Percentiles rank a stretch among this genome's conserved stretches.
These are phyloP conservation scores for Aspergillus piperis DNA, from an alignment of 2,329 filamentous ascomycete genomes.

Conservation along the genomic window DNA sequence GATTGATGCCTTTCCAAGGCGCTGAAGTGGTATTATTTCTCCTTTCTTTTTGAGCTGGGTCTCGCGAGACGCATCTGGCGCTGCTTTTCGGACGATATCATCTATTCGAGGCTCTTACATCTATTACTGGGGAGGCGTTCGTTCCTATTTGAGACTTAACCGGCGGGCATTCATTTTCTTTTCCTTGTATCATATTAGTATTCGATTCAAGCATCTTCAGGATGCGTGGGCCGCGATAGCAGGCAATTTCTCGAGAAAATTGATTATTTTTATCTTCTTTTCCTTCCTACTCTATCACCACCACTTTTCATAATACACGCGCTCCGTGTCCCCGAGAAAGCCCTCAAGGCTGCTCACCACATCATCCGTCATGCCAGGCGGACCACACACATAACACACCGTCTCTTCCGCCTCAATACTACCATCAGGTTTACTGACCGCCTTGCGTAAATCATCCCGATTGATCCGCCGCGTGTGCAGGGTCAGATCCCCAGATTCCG, in stretches of 20 bases:
- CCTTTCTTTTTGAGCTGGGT: background rate
- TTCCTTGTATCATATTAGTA: background rate
- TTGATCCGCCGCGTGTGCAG: constrained; percentile 38
- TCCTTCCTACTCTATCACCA: constrained; percentile 49
- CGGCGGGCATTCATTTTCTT: background rate
- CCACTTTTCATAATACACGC: constrained; percentile 64
- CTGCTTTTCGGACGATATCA: background rate
- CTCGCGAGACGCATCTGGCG: background rate
- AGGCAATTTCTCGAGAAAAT: background rate
- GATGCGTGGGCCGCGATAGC: background rate
- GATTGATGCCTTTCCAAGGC: background rate
- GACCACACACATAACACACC: constrained; percentile 68
- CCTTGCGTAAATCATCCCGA: constrained; percentile 37
- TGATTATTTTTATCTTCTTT: background rate
- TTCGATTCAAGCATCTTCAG: background rate
- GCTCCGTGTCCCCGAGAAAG: constrained; percentile 47
- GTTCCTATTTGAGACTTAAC: background rate
- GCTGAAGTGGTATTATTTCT: background rate
- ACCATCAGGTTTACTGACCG: constrained; percentile 33
- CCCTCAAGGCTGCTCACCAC: constrained; percentile 51
- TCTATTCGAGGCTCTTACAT: background rate
- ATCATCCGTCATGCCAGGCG: constrained; percentile 68
- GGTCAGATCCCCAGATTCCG: constrained; percentile 26
- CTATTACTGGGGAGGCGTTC: background rate
- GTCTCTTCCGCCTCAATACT: constrained; percentile 36